Conservation (phyloP, 768 basidiomycete genomes). For the Naematelia encephala region DNA sequence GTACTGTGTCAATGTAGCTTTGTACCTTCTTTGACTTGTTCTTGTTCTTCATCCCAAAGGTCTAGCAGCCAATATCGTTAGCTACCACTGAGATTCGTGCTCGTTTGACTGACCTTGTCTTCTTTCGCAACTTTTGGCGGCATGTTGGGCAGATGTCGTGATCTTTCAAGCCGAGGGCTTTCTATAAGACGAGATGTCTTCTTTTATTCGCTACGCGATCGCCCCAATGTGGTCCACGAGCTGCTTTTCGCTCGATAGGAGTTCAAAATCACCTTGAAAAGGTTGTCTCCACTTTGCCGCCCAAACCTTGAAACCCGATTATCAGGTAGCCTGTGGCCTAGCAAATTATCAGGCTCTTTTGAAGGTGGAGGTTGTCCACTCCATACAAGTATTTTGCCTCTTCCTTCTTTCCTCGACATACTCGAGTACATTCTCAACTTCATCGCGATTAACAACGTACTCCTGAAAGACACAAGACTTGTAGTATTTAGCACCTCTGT, state of each 20-base stretch:
- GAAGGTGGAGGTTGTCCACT: background rate
- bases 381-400: background rate
- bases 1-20: conserved; percentile 72
- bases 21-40: conserved; percentile 85
- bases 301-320: background rate
- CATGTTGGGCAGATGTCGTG: conserved; percentile 29
- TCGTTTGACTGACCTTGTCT: conserved; percentile 38
- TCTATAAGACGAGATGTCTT: too few relatives aligned
- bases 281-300: background rate
- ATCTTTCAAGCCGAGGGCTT: background rate
- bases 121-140: conserved; percentile 43
- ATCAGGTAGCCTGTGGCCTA: background rate
- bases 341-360: background rate
- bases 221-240: too few relatives aligned
- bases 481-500: too few relatives aligned
- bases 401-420: too few relatives aligned
- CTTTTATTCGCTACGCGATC: too few relatives aligned
- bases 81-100: background rate
- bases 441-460: too few relatives aligned
- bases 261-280: background rate
- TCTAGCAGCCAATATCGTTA: conserved; percentile 33
- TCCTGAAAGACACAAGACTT: too few relatives aligned
- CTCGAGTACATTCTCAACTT: too few relatives aligned
- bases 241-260: too few relatives aligned
- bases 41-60: conserved; percentile 55